Conservation (phyloP, 371 early-diverging fungal genomes). For the Gilbertella persicaria region DNA sequence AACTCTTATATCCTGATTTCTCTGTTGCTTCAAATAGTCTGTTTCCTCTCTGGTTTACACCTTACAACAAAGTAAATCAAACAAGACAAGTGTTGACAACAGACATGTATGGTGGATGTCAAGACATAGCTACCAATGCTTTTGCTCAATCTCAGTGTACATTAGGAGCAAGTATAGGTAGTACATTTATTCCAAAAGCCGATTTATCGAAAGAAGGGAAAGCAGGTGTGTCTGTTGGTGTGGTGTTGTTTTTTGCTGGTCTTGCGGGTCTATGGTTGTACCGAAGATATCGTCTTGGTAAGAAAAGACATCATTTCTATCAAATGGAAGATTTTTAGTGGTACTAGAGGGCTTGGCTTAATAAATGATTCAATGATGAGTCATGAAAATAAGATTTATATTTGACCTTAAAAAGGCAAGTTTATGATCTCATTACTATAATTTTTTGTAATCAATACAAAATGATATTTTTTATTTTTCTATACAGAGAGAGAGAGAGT, state of each 20-base stretch:
- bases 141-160: slow-evolving; percentile 7
- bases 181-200: neutral
- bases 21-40: neutral
- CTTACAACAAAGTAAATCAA: neutral
- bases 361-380: neutral
- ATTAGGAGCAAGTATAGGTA: neutral
- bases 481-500: too few species aligned
- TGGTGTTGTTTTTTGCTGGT: slow-evolving; percentile 22
- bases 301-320: slow-evolving; percentile 22
- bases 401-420: too few species aligned
- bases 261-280: slow-evolving; percentile 13
- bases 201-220: slow-evolving; percentile 7
- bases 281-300: slow-evolving; percentile 15
- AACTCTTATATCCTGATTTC: slow-evolving; percentile 4
- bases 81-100: neutral
- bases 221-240: slow-evolving; percentile 39
- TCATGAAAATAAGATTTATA: too few species aligned
- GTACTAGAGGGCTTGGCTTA: neutral
- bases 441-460: too few species aligned
- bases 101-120: slow-evolving; percentile 8
- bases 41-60: slow-evolving; percentile 16
- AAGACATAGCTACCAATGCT: slow-evolving; percentile 4
- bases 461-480: too few species aligned
- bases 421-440: too few species aligned
- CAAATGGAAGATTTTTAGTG: slow-evolving; percentile 22